Evolutionary conservation across 139 green algal genomes (phyloP), one percentile per base, ranked within the genome.

Genomic region (Tetradesmus lagerheimii): DNA sequence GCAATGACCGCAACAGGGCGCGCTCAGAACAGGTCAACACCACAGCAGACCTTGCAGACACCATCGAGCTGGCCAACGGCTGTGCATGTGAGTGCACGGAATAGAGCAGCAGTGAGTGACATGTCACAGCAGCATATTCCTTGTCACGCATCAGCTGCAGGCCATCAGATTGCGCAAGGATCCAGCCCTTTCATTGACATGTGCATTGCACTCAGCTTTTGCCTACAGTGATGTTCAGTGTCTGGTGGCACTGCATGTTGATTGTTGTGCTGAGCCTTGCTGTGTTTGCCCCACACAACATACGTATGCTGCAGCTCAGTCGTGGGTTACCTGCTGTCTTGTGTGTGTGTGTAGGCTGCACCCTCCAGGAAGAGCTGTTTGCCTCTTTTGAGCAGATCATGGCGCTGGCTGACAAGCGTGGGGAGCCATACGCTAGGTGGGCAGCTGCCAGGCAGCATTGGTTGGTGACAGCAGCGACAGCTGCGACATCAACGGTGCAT

Each of bases 61-160:
- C 97, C 0, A 96, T 99, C 20, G 97, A 99, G 94, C 93, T 99
- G 37, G 92, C 95, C 11, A 99, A 99, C 83, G 97, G 97, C 66
- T 99, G 97, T 82, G 97, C 97, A 83, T 99, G 97, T 98, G 83
- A 92, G 96, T 92, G 27, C 50, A 67, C 1, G 12, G 27, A 27
- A 3, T 62, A 16, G 77, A 4, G 2, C 23, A 53, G 76, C 37
- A 45, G 76, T n/a, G n/a, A n/a, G n/a, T n/a, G n/a, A n/a, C n/a
- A n/a, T n/a, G n/a, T n/a, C n/a, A n/a, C n/a, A n/a, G n/a, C n/a
- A n/a, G n/a, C n/a, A n/a, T n/a, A n/a, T n/a, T n/a, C n/a, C n/a
- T n/a, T n/a, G n/a, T n/a, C n/a, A n/a, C n/a, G n/a, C n/a, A n/a
- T n/a, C 47, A 62, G 12, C 47, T 62, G 47, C 12, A 62, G 18